A percentile compares a stretch with the other conserved stretches of the same genome.
phyloP scores from a whole-genome alignment of 2,329 filamentous ascomycete genomes.

The Exophiala viscosa region DNA sequence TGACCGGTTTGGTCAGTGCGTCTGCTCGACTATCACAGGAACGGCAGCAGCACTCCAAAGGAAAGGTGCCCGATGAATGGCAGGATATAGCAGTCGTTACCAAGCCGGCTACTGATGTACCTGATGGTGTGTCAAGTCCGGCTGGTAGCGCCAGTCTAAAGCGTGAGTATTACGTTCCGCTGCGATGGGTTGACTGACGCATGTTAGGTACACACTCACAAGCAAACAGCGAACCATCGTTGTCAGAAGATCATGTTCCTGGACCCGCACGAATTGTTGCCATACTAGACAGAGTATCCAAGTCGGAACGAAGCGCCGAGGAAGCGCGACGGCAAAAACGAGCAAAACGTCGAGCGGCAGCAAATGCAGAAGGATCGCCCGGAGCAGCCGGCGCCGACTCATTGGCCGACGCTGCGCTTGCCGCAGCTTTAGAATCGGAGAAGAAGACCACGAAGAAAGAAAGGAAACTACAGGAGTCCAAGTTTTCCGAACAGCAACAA shows the following conservation, averaged over 20 bases:
- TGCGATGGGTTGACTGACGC: conserved; percentile 29
- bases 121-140: conserved; percentile 29
- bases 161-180: conserved; percentile 33
- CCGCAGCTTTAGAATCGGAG: conserved; percentile 55
- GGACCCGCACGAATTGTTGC: conserved; percentile 28
- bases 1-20: conserved; percentile 74
- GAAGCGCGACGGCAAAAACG: conserved; percentile 67
- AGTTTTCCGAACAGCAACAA: conserved; percentile 71
- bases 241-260: conserved; percentile 28
- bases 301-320: conserved; percentile 67
- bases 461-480: conserved; percentile 68
- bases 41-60: conserved; percentile 74
- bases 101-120: conserved; percentile 12
- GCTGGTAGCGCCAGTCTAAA: conserved; percentile 35
- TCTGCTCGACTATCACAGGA: conserved; percentile 66
- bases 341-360: conserved; percentile 57
- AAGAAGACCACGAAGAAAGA: conserved; percentile 85
- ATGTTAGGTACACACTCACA: conserved; percentile 36
- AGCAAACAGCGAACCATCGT: conserved; percentile 36
- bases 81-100: conserved; percentile 61
- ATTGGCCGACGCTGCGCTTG: conserved; percentile 29
- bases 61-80: conserved; percentile 73
- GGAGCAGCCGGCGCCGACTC: conserved; percentile 58
- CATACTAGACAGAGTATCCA: conserved; percentile 39
- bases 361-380: conserved; percentile 48